Conservation (phyloP, 306 rosid genomes). For the Vigna radiata region DNA sequence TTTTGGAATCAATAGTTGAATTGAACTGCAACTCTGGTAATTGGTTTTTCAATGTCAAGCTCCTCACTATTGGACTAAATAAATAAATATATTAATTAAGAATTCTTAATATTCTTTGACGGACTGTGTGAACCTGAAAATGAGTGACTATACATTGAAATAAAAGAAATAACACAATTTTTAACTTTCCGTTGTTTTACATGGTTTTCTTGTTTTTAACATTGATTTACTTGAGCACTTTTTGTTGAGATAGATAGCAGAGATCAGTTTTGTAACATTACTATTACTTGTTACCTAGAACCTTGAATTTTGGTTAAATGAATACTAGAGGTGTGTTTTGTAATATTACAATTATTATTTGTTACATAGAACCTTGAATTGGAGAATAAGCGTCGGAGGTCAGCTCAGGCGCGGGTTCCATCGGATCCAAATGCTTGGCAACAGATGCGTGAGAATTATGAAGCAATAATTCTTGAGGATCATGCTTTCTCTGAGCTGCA, state of each 20-base stretch:
- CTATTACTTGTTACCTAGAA: conserved; percentile 55
- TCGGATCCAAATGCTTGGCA: conserved; percentile 98
- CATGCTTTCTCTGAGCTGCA: conserved; percentile 83
- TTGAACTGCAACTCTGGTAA: not conserved
- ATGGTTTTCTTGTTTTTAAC: not conserved
- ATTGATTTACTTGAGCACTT: not conserved
- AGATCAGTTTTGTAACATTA: conserved; percentile 13
- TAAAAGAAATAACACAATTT: not conserved
- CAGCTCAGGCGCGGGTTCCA: conserved; percentile 86
- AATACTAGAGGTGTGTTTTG: not conserved
- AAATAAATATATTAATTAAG: not conserved
- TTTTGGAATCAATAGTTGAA: not conserved
- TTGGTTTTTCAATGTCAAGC: not conserved
- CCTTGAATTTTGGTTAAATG: not conserved
- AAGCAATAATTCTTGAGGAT: conserved; percentile 92
- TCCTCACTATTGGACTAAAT: not conserved
- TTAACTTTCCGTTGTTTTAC: conserved; percentile 14
- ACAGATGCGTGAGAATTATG: conserved; percentile 92
- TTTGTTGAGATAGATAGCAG: not conserved
- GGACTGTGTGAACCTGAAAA: not conserved
- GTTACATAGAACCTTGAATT: conserved; percentile 69
- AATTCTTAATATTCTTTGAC: not conserved
- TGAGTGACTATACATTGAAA: not conserved
- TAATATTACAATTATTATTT: conserved; percentile 25
- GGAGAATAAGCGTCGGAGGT: conserved; percentile 78